Evolutionary conservation across 805 yeast species (phyloP).

Genomic region (Sugiyamaella valdiviana): DNA sequence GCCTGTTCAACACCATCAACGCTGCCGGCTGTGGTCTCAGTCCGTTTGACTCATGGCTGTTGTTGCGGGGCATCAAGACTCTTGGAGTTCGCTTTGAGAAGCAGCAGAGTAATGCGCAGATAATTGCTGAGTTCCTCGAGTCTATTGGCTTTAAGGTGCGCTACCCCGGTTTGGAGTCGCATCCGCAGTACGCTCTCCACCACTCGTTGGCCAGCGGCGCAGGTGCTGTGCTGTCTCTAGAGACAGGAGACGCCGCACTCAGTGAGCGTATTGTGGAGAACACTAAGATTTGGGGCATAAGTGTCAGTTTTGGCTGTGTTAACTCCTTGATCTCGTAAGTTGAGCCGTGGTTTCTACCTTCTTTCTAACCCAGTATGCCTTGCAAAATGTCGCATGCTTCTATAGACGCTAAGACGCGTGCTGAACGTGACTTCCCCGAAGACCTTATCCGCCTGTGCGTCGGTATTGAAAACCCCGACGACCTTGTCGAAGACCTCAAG

Average conservation of each 20-base stretch:
- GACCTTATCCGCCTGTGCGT: constrained; percentile 85
- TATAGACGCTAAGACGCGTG: constrained; percentile 79
- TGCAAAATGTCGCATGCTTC: constrained; percentile 97
- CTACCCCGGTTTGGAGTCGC: constrained; percentile 76
- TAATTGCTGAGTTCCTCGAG: constrained; percentile 68
- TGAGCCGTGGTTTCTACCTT: not conserved
- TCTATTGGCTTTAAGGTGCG: constrained; percentile 67
- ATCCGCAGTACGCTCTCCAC: constrained; percentile 79
- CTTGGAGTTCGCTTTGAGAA: constrained; percentile 78
- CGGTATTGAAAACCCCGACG: constrained; percentile 81
- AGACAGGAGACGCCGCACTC: constrained; percentile 66
- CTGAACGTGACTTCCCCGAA: constrained; percentile 86
- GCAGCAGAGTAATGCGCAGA: constrained; percentile 76
- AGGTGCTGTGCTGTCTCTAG: constrained; percentile 85
- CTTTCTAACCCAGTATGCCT: constrained; percentile 46
- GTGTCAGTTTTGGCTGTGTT: constrained; percentile 92
- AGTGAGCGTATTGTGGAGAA: constrained; percentile 70
- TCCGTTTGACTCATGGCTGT: constrained; percentile 89
- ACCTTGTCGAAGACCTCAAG: constrained; percentile 73
- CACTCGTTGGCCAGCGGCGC: constrained; percentile 70
- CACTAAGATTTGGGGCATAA: constrained; percentile 74
- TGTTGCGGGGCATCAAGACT: constrained; percentile 83
- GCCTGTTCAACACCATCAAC: constrained; percentile 70
- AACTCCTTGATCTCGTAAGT: constrained; percentile 69
- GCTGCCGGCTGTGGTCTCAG: constrained; percentile 87